Evolutionary conservation across 805 yeast genomes (phyloP), one percentile per base, ranked within the genome.

Genomic region (Yarrowia sp.): DNA sequence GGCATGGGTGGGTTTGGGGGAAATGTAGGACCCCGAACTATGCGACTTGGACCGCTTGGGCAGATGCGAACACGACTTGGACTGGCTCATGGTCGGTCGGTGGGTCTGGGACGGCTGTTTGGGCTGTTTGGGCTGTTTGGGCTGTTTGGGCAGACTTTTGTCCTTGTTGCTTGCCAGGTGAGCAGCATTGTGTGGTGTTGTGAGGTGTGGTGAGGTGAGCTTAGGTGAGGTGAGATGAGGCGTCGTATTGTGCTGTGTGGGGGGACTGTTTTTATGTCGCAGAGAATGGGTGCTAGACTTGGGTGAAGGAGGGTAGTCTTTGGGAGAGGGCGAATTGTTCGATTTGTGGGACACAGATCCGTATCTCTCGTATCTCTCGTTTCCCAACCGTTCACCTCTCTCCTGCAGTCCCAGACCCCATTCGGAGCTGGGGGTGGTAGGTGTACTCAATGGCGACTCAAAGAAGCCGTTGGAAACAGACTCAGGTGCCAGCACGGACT

Each of bases 391-490:
- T 7, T 24, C 30, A 24, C 6, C 6, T 7, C 38, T 10, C 10
- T 12, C 38, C 13, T 12, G 38, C 38, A 12, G 8, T 10, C 13
- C 38, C 9, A 36, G 13, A 10, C 38, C 38, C 46, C 61, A 55
- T 17, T 24, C 46, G 6, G n/a, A 7, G 2, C 24, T 12, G 0
- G 36, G 30, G 7, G 19, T 20, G 4, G 36, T 40, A 0, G 61
- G 61, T 9, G 61, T 39, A 10, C 61, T 39, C 14, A 55, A 9
- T 1, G 61, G 61, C 5, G 46, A 38, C 30, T 55, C 61, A 10
- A 55, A 55, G 15, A 55, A 55, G 10, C 61, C 61, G 36, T 55
- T 55, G 20, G 61, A 55, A 4, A 55, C 61, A 9, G 46, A 39
- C 24, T 39, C 46, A 2, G 61, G 61, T 0, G 61, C 61, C 2